Conservation (phyloP, 1,139 yeast genomes). For the Magnusiomyces sp. region DNA sequence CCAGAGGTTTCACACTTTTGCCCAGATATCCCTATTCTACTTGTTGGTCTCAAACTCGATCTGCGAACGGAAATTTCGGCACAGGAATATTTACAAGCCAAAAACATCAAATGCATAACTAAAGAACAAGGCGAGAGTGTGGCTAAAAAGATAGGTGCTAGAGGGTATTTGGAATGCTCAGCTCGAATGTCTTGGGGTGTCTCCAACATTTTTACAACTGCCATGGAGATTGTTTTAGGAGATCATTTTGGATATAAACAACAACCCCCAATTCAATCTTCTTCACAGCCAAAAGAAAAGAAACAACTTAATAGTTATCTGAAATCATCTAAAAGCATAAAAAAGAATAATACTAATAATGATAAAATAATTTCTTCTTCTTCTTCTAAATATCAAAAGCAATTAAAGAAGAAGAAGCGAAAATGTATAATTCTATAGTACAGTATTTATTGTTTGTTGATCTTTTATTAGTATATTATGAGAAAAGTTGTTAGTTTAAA, state of each 20-base stretch:
- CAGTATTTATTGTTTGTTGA: neutral
- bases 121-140: constrained; percentile 38
- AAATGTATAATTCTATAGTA: too few relatives aligned
- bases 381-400: neutral
- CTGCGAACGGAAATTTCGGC: constrained; percentile 35
- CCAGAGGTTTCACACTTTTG: constrained; percentile 83
- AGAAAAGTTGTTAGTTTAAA: too few relatives aligned
- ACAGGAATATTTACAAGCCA: constrained; percentile 20
- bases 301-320: neutral
- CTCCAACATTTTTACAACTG: constrained; percentile 51
- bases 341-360: neutral
- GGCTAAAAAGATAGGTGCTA: constrained; percentile 62
- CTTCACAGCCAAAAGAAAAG: neutral
- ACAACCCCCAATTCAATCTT: too few relatives aligned
- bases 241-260: constrained; percentile 10
- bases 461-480: too few relatives aligned
- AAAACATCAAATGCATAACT: constrained; percentile 39
- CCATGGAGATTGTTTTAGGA: constrained; percentile 22
- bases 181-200: constrained; percentile 65
- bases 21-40: constrained; percentile 63
- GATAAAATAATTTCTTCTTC: neutral
- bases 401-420: too few relatives aligned
- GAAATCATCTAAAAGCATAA: neutral
- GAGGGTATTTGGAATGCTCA: constrained; percentile 71
- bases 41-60: constrained; percentile 78